Percentiles rank a stretch among this genome's conserved stretches.
Conservation (phyloP, 257 asterid genomes). For the Knoxia roxburghii region DNA sequence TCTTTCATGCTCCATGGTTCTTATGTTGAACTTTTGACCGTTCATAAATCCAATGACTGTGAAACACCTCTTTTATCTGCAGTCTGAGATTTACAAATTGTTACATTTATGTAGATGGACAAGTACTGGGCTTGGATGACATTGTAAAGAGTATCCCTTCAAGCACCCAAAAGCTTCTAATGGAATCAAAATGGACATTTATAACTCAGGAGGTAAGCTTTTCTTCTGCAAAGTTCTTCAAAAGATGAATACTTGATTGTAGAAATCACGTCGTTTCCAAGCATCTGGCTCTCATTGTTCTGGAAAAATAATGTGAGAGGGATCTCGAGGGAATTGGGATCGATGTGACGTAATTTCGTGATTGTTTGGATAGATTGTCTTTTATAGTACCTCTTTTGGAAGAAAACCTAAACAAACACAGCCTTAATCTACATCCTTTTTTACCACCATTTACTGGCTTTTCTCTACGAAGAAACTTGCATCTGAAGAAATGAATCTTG, state of each 20-base stretch:
- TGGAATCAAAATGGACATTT: slow-evolving; percentile 68
- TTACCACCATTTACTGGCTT: too few relatives aligned
- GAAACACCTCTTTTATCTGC: not conserved
- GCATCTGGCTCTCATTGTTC: not conserved
- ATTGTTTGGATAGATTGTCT: too few relatives aligned
- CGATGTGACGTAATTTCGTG: too few relatives aligned
- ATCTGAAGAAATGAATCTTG: not conserved
- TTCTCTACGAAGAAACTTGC: not conserved
- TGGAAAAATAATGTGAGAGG: not conserved
- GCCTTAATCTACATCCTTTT: too few relatives aligned
- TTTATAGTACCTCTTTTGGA: too few relatives aligned
- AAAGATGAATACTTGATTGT: not conserved
- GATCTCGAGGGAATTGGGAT: too few relatives aligned
- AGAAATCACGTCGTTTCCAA: not conserved
- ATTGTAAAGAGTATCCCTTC: slow-evolving; percentile 52
- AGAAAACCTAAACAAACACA: too few relatives aligned
- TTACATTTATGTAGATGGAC: slow-evolving; percentile 57
- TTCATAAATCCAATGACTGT: not conserved
- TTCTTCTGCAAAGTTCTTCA: slow-evolving; percentile 4
- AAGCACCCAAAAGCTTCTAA: slow-evolving; percentile 41
- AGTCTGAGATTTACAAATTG: slow-evolving; percentile 2
- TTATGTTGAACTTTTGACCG: not conserved
- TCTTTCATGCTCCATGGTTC: not conserved
- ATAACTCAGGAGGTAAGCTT: slow-evolving; percentile 68
- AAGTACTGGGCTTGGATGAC: slow-evolving; percentile 53